Conservation (phyloP, 352 stramenopile genomes). For the Phytophthora niederhauseri region DNA sequence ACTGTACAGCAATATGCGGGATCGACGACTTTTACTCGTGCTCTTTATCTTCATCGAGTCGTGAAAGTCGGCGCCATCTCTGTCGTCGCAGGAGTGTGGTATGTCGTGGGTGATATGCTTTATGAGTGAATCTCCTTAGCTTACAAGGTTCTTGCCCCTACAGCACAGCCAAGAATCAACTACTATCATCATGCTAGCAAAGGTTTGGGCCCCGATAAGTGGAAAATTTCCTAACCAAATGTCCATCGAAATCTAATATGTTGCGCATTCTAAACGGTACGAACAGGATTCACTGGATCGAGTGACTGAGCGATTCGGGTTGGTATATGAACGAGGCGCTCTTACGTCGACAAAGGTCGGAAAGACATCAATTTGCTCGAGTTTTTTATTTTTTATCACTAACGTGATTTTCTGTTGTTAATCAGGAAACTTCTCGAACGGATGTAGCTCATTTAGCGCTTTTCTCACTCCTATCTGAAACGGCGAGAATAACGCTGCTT, state of each 20-base stretch:
- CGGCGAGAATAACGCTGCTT: slow-evolving; percentile 34
- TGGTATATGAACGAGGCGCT: slow-evolving; percentile 35
- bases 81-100: slow-evolving; percentile 48
- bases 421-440: slow-evolving; percentile 39
- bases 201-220: slow-evolving; percentile 12
- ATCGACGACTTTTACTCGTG: slow-evolving; percentile 52
- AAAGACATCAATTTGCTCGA: neutral
- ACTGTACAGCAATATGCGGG: slow-evolving; percentile 50
- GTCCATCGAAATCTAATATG: neutral
- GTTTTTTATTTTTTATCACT: neutral
- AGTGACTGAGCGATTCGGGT: slow-evolving; percentile 32
- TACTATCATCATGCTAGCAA: slow-evolving; percentile 30
- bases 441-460: slow-evolving; percentile 48
- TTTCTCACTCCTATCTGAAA: slow-evolving; percentile 50
- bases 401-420: neutral
- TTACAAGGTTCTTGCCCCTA: neutral
- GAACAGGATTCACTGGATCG: slow-evolving; percentile 36
- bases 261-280: neutral
- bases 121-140: neutral
- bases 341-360: slow-evolving; percentile 25
- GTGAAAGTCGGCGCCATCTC: slow-evolving; percentile 5
- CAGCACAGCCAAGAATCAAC: slow-evolving; percentile 36
- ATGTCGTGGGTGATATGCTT: slow-evolving; percentile 6
- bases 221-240: no score
- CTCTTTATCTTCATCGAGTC: neutral